Percentiles rank a stretch among this genome's conserved stretches.
Conservation (phyloP, 331 rosid genomes). For the Stylosanthes scabra region DNA sequence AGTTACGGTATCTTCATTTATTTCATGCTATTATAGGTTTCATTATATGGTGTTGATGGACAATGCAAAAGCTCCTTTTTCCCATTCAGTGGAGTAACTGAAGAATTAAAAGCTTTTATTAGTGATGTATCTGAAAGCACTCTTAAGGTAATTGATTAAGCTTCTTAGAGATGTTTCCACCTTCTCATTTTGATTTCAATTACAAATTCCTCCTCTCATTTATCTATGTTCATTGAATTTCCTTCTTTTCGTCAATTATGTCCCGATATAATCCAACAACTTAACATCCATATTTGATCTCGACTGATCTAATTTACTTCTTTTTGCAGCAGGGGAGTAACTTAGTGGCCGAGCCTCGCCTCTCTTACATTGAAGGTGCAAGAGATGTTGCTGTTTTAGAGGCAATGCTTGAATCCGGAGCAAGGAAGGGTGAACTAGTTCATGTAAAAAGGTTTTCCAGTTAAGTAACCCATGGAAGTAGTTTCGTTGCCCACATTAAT, state of each 20-base stretch:
- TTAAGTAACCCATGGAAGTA: conserved; percentile 17
- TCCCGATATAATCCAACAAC: conserved; percentile 30
- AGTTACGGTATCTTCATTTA: conserved; percentile 25
- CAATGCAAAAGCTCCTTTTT: conserved; percentile 65
- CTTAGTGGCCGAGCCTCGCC: conserved; percentile 69
- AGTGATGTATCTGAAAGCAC: conserved; percentile 61
- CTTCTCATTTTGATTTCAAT: conserved; percentile 25
- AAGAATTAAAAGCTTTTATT: conserved; percentile 78
- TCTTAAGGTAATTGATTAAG: conserved; percentile 52
- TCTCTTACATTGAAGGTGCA: conserved; percentile 87
- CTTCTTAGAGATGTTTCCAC: conserved; percentile 25
- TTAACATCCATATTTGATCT: conserved; percentile 1
- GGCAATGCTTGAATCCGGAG: conserved; percentile 96
- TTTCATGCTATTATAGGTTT: conserved; percentile 53
- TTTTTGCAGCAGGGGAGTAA: conserved; percentile 56
- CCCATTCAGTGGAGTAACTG: conserved; percentile 90
- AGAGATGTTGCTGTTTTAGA: conserved; percentile 91
- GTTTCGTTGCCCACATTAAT: conserved; percentile 6
- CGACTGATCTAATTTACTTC: conserved; percentile 35
- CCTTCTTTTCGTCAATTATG: conserved; percentile 29
- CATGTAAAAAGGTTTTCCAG: conserved; percentile 73
- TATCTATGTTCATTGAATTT: conserved; percentile 6
- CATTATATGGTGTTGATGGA: conserved; percentile 65
- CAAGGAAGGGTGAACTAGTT: conserved; percentile 72
- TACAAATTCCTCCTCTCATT: conserved; percentile 1